phyloP scores from a whole-genome alignment of 2,329 filamentous ascomycete genomes.

The Colletotrichum acutatum region DNA sequence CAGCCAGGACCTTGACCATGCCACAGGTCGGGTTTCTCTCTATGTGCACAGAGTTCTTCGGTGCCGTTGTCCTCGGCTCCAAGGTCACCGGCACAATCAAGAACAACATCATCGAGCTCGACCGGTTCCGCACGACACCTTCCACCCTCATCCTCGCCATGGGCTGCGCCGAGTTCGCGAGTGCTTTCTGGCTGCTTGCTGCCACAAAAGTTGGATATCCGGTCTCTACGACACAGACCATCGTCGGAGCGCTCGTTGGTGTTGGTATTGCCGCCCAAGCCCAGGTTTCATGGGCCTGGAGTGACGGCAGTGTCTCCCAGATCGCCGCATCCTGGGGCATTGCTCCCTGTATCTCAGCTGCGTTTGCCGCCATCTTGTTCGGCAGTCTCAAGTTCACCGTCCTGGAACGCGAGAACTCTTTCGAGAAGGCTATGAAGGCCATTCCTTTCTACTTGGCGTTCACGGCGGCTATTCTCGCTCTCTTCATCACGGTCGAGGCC shows the following conservation, averaged over 20 bases:
- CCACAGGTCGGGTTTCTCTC: constrained; percentile 61
- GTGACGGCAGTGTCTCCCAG: constrained; percentile 37
- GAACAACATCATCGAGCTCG: constrained; percentile 53
- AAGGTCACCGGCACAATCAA: constrained; percentile 56
- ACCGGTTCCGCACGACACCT: constrained; percentile 45
- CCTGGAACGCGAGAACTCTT: constrained; percentile 34
- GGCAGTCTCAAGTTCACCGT: constrained; percentile 35
- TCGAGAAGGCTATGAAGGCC: constrained; percentile 35
- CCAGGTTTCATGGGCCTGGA: constrained; percentile 39
- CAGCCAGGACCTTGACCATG: constrained; percentile 62
- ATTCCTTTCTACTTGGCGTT: constrained; percentile 41
- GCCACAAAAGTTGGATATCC: constrained; percentile 34
- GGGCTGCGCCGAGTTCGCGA: constrained; percentile 33
- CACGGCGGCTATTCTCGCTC: constrained; percentile 38
- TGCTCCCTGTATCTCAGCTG: constrained; percentile 36
- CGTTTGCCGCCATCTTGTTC: constrained; percentile 35
- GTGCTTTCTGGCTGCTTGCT: constrained; percentile 30
- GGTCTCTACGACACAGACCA: constrained; percentile 33
- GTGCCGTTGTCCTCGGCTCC: constrained; percentile 62
- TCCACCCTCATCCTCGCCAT: constrained; percentile 30
- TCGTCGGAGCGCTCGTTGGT: constrained; percentile 33
- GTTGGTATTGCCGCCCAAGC: constrained; percentile 44
- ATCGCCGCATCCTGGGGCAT: constrained; percentile 39
- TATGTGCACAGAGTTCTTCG: constrained; percentile 60
- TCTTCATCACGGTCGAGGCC: constrained; percentile 39